phyloP scores from a whole-genome alignment of 2,329 filamentous ascomycete genomes.

The Exophiala sp. region DNA sequence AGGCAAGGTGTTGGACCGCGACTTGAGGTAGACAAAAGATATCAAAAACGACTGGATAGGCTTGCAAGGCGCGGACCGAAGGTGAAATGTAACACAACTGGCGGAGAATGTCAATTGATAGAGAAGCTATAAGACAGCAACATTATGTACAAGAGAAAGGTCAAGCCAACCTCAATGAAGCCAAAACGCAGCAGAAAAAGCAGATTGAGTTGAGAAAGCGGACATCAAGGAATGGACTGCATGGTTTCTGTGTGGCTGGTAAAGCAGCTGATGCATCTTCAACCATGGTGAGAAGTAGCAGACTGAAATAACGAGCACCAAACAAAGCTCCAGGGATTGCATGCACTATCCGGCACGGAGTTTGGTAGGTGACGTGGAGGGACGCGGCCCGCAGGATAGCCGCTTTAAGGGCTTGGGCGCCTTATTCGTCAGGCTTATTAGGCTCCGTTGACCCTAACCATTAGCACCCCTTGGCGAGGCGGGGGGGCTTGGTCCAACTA shows the following conservation, averaged over 20 bases:
- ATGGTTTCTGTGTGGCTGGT: slow-evolving; percentile 16
- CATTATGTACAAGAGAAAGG: slow-evolving; percentile 22
- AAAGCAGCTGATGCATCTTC: slow-evolving; percentile 11
- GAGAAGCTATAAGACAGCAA: slow-evolving; percentile 9
- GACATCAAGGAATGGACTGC: slow-evolving; percentile 8
- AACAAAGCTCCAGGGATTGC: slow-evolving; percentile 6
- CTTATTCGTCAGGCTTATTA: too few relatives aligned
- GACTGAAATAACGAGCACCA: slow-evolving; percentile 5
- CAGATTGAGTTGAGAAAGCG: neutral
- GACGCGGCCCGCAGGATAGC: neutral
- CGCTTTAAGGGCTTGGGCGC: neutral
- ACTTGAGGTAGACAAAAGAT: neutral
- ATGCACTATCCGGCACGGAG: neutral
- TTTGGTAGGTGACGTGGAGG: neutral
- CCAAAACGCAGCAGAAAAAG: slow-evolving; percentile 11
- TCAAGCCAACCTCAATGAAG: neutral
- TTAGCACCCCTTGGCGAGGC: too few relatives aligned
- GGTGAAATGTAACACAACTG: slow-evolving; percentile 8
- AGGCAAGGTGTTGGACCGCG: neutral
- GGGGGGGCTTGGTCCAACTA: too few relatives aligned
- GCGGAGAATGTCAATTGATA: slow-evolving; percentile 2
- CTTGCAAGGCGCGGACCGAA: neutral
- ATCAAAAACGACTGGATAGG: neutral
- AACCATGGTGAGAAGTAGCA: neutral
- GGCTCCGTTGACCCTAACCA: too few relatives aligned